A percentile compares a stretch with the other conserved stretches of the same genome.
Conservation (phyloP, 148 eudicot species). For the Cornus controversa region DNA sequence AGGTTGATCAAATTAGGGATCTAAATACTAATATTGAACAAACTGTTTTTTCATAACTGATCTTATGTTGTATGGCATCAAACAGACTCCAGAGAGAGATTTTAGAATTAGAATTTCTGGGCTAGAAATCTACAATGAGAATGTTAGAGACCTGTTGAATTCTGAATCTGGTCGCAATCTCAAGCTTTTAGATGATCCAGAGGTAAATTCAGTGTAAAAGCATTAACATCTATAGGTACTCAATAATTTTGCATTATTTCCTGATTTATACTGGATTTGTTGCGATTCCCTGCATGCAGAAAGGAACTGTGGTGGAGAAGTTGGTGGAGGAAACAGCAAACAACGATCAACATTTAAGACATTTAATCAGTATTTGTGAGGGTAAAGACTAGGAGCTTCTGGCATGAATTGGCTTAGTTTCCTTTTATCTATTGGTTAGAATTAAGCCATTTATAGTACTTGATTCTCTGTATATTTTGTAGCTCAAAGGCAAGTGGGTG, state of each 20-base stretch:
- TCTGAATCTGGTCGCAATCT: conserved; percentile 85
- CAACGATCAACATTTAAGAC: conserved; percentile 64
- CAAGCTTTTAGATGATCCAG: conserved; percentile 94
- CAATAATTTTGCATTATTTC: background rate
- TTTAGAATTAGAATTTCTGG: conserved; percentile 81
- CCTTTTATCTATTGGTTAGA: background rate
- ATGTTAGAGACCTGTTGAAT: conserved; percentile 83
- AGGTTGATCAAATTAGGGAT: background rate
- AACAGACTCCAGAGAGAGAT: conserved; percentile 85
- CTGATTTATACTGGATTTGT: background rate
- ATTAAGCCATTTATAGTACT: background rate
- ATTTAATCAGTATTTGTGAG: conserved; percentile 82
- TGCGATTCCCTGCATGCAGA: conserved; percentile 42
- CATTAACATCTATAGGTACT: background rate
- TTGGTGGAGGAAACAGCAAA: conserved; percentile 80
- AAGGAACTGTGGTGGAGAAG: conserved; percentile 94
- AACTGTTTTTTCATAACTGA: conserved; percentile 5
- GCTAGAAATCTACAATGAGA: conserved; percentile 91
- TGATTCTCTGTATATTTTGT: conserved; percentile 11
- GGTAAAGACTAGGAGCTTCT: conserved; percentile 40
- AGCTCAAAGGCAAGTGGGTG: conserved; percentile 99
- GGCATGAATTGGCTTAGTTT: background rate
- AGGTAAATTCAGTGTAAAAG: conserved; percentile 37
- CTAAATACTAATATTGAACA: background rate
- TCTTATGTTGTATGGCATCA: conserved; percentile 13